These are phyloP conservation scores for Dothidotthia symphoricarpi DNA, from an alignment of 2,329 filamentous ascomycete genomes.

Conservation along the genomic window DNA sequence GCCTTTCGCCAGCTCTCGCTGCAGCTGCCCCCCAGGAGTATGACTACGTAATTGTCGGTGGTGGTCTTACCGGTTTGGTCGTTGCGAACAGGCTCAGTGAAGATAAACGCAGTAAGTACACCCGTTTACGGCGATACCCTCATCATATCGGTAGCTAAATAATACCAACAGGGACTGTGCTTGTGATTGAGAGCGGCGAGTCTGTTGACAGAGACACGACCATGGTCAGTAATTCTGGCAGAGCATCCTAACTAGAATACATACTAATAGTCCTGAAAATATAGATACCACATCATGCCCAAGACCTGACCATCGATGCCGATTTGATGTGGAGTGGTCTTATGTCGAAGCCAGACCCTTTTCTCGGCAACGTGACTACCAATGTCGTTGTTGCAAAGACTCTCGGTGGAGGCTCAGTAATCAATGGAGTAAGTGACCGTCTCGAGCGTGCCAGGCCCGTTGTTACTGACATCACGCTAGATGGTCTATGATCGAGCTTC, in stretches of 20 bases:
- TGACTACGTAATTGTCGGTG: slow-evolving; percentile 36
- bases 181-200: slow-evolving; percentile 29
- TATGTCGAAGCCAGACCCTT: slow-evolving; percentile 22
- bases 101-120: slow-evolving; percentile 20
- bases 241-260: too few relatives aligned
- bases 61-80: slow-evolving; percentile 30
- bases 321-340: slow-evolving; percentile 23
- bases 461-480: slow-evolving; percentile 41
- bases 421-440: too few relatives aligned
- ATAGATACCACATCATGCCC: slow-evolving; percentile 27
- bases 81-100: slow-evolving; percentile 31
- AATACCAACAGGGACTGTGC: slow-evolving; percentile 16
- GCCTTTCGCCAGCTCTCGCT: slow-evolving; percentile 19
- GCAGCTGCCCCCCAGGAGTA: slow-evolving; percentile 15
- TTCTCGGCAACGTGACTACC: slow-evolving; percentile 21
- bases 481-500: slow-evolving; percentile 40
- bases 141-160: slow-evolving; percentile 2
- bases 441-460: too few relatives aligned
- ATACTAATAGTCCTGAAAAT: neutral
- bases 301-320: slow-evolving; percentile 19
- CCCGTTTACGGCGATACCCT: too few relatives aligned
- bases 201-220: slow-evolving; percentile 23
- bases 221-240: slow-evolving; percentile 2
- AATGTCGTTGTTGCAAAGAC: slow-evolving; percentile 27
- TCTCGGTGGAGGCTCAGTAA: slow-evolving; percentile 22